Base-by-base conservation (phyloP, 1,139 yeast genomes). In the Candida sp. region DNA sequence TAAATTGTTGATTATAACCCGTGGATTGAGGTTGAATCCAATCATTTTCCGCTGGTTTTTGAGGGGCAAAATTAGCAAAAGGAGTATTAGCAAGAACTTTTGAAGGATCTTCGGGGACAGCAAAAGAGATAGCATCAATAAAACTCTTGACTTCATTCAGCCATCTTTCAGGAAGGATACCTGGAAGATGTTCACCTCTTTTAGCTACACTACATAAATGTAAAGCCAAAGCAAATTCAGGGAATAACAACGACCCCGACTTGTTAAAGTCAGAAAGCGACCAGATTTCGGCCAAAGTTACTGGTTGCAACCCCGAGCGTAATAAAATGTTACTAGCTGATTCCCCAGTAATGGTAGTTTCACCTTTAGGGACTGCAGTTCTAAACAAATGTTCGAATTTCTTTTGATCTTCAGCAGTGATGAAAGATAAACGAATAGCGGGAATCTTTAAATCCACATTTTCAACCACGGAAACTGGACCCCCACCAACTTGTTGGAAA, bases 141-240 rank as follows among this genome's bases (percentile, higher is more conserved):
- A 88, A 82, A 53, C 91, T 81, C 40, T 83, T 77, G 7, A 93
- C 97, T 62, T 93, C 98, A 58, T 88, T 87, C 54, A 71, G 71
- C 70, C 91, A 80, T 52, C 77, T 82, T 19, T 79, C 79, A 21
- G 95, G 96, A 49, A 93, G 67, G 25, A 71, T 73, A 34, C 73
- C 72, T 1, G 99, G 98, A 45, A 91, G 70, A 2, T 84, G 70
- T 46, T 84, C 87, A 22, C 97, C 96, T 55, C 82, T 81, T 53
- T 88, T 72, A 0, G 86, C 86, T 58, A 81, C 66, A 52, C 88
- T 87, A 59, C 97, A 90, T 52, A 93, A 74, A 61, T 89, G 95
- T 74, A 93, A 82, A 15, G 97, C 95, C 54, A 91, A 73, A 9
- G 96, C 96, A 70, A 93, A 93, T 61, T 93, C 98, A 0, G 99